Evolutionary conservation across 1,284 basidiomycete genomes (phyloP), one percentile per base, ranked within the genome.

Genomic region (Phellinidium pouzarii): DNA sequence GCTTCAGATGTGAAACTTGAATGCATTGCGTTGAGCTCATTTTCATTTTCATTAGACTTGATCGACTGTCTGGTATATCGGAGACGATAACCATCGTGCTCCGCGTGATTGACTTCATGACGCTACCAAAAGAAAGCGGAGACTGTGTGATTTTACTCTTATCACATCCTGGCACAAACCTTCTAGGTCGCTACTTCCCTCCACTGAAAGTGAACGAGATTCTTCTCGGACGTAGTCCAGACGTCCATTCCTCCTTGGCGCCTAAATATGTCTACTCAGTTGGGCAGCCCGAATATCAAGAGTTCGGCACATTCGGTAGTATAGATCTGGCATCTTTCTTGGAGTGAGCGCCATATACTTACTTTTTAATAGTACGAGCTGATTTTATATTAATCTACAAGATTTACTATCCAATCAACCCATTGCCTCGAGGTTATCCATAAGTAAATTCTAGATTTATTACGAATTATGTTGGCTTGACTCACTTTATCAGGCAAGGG

Each of bases 261-360:
- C 72, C 74, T 57, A 73, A 68, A 7, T 80, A 80, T 58, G 67
- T 74, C 12, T 74, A 74, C 58, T 78, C 80, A 74, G 68, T 71
- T 19, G 77, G 75, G 53, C 77, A 78, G 50, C 62, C 68, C 7
- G 74, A 76, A 50, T 61, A 70, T 22, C 64, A 69, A 48, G 78
- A 77, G 50, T 71, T 76, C 65, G 81, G 79, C 57, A 73, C 71
- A 9, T 78, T 78, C 53, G 82, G 83, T 60, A 78, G 83, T 47
- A 85, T 87, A 80, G 84, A 87, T 64, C 68, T 87, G 22, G 83
- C 83, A 12, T 79, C 82, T 0, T 87, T 86, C 63, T 69, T 87
- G 4, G 83, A 87, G 82, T 83, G 59, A 54, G 78, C 59, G n/a
- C 29, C 27, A 43, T 44, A 31, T 49, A 45, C 23, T 36, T 6